Evolutionary conservation across 495 filamentous ascomycete genomes (phyloP).

Genomic region (Podospora pseudopauciseta): DNA sequence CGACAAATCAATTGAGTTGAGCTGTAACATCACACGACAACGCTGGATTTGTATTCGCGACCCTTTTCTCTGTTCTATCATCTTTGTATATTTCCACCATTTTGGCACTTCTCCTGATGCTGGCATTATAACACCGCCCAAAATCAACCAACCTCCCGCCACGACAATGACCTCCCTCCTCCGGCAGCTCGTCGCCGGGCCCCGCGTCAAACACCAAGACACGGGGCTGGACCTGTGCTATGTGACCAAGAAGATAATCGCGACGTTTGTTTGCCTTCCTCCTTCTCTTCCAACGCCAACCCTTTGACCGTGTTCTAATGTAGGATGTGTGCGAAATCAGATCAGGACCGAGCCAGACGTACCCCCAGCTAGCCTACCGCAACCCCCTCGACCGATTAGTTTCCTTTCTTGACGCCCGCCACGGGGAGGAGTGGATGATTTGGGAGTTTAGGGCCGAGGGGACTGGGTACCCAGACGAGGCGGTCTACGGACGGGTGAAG

Average conservation of each 20-base stretch:
- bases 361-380: conserved; percentile 85
- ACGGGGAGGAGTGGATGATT: conserved; percentile 81
- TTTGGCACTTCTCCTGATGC: background rate
- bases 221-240: conserved; percentile 93
- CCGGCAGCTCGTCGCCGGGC: conserved; percentile 64
- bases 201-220: conserved; percentile 76
- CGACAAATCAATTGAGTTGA: background rate
- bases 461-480: conserved; percentile 87
- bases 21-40: background rate
- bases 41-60: too few relatives aligned
- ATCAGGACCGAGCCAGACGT: conserved; percentile 85
- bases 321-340: conserved; percentile 19
- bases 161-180: conserved; percentile 49
- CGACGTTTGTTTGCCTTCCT: conserved; percentile 46
- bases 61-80: background rate
- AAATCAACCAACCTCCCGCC: too few relatives aligned
- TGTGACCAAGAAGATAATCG: conserved; percentile 74
- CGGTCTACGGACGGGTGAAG: conserved; percentile 75
- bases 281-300: background rate
- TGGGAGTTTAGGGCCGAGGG: conserved; percentile 98
- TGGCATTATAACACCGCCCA: background rate
- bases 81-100: background rate
- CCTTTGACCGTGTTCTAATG: background rate
- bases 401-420: conserved; percentile 77
- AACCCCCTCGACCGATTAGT: conserved; percentile 85